Evolutionary conservation across 208 protist species (phyloP), one percentile per base, ranked within the genome.

Genomic region (Acanthamoeba healyi): DNA sequence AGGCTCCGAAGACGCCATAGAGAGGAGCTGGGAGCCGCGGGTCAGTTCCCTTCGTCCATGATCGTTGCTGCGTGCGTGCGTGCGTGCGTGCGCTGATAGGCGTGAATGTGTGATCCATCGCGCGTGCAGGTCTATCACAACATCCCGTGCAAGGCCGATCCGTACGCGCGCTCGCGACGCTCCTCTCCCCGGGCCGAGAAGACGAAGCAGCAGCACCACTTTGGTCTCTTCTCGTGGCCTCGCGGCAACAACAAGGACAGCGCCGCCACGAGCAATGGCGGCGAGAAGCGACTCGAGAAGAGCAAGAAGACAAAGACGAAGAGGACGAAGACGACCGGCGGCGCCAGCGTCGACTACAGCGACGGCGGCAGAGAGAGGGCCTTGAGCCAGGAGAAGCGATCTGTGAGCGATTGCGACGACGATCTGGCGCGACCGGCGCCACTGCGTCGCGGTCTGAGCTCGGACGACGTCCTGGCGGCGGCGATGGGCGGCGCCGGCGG

Each of bases 141-240:
- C 67, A 42, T 79, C 24, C 67, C 67, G 38, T 7, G 15, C 32
- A 79, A 79, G 38, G 14, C 5, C 26, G 38, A 46, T 4, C 67
- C 67, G 6, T 79, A 79, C 38, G 67, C 32, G 22, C 17, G 19
- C 1, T 14, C 34, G 36, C 14, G 34, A n/a, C 58, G n/a, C 9
- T 7, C 26, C 7, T 14, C 58, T 7, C 26, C 58, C n/a, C n/a
- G 19, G 22, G 58, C n/a, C 38, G 38, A 24, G 67, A 79, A 79
- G 38, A 36, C 42, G 67, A 79, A 79, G 67, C 14, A 42, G 12
- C n/a, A n/a, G n/a, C n/a, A n/a, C n/a, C 34, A 38, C 67, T 49
- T 79, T 36, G 34, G n/a, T 36, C 34, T 79, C 67, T 79, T 79
- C 67, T 79, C 67, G 38, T 79, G 67, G 67, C 67, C 42, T 36